phyloP scores from a whole-genome alignment of 2,329 filamentous ascomycete genomes.

The Fusarium compactum region DNA sequence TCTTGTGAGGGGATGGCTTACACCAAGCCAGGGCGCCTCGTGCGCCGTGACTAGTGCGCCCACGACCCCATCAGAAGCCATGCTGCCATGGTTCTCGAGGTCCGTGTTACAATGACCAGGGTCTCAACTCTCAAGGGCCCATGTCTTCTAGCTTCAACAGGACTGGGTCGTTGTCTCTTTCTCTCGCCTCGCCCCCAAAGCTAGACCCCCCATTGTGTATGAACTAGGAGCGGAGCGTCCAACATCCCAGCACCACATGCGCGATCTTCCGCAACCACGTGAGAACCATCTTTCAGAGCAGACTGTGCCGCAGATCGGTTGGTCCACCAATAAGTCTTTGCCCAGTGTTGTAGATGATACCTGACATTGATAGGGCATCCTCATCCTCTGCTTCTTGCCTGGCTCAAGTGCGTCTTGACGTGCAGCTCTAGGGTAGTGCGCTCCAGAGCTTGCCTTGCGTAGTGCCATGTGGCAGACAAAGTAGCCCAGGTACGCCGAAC shows the following conservation, averaged over 20 bases:
- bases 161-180: constrained; percentile 25
- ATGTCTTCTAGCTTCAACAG: constrained; percentile 15
- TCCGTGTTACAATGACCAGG: constrained; percentile 23
- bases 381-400: constrained; percentile 2
- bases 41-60: constrained; percentile 46
- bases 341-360: constrained; percentile 5
- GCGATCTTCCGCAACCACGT: constrained; percentile 54
- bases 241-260: constrained; percentile 48
- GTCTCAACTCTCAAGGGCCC: constrained; percentile 2
- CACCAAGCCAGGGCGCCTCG: constrained; percentile 49
- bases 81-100: constrained; percentile 39
- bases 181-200: constrained; percentile 31
- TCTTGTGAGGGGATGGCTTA: constrained; percentile 42
- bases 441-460: constrained; percentile 6
- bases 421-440: constrained; percentile 13
- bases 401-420: background rate
- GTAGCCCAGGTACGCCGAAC: constrained; percentile 10
- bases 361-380: constrained; percentile 1
- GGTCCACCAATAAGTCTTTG: constrained; percentile 22
- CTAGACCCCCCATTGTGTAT: constrained; percentile 30
- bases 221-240: constrained; percentile 34
- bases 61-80: constrained; percentile 34
- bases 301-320: constrained; percentile 32
- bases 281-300: constrained; percentile 42
- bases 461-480: constrained; percentile 36